Conservation (phyloP, 129 eudicot species). For the Saussurea involucrata region DNA sequence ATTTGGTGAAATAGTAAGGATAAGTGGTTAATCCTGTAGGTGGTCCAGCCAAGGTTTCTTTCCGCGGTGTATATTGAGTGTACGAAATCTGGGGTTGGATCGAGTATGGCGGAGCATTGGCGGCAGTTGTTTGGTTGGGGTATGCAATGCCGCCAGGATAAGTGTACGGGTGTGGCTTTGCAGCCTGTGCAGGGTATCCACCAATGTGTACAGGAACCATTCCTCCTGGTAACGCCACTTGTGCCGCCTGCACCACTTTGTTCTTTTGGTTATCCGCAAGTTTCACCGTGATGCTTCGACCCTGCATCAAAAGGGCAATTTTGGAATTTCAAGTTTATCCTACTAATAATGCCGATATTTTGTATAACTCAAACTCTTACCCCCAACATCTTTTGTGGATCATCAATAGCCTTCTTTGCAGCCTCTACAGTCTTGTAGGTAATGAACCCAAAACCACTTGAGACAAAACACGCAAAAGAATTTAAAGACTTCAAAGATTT, state of each 20-base stretch:
- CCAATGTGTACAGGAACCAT: conserved; percentile 40
- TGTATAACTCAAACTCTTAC: conserved; percentile 25
- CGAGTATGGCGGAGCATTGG: conserved; percentile 28
- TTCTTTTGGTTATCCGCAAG: conserved; percentile 65
- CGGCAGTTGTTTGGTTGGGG: conserved; percentile 34
- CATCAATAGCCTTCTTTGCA: conserved; percentile 69
- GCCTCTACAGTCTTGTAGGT: conserved; percentile 71
- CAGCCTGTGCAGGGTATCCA: conserved; percentile 35
- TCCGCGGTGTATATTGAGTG: conserved; percentile 28
- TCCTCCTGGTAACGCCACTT: conserved; percentile 18
- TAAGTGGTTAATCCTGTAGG: conserved; percentile 32
- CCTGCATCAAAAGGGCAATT: conserved; percentile 31
- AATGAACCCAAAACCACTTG: conserved; percentile 74
- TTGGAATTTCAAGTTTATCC: background rate
- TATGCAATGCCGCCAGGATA: conserved; percentile 35
- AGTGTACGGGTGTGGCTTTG: conserved; percentile 25
- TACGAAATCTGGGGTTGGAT: conserved; percentile 44
- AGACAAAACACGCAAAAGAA: conserved; percentile 15
- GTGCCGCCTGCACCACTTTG: conserved; percentile 25
- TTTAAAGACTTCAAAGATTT: background rate
- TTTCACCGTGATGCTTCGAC: conserved; percentile 57
- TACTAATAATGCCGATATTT: background rate
- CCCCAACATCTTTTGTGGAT: conserved; percentile 64
- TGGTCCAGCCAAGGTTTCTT: conserved; percentile 35
- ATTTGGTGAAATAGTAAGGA: conserved; percentile 52